These are phyloP conservation scores for Hyaloperonospora brassicae DNA, from an alignment of 352 stramenopile species.

Conservation along the genomic window DNA sequence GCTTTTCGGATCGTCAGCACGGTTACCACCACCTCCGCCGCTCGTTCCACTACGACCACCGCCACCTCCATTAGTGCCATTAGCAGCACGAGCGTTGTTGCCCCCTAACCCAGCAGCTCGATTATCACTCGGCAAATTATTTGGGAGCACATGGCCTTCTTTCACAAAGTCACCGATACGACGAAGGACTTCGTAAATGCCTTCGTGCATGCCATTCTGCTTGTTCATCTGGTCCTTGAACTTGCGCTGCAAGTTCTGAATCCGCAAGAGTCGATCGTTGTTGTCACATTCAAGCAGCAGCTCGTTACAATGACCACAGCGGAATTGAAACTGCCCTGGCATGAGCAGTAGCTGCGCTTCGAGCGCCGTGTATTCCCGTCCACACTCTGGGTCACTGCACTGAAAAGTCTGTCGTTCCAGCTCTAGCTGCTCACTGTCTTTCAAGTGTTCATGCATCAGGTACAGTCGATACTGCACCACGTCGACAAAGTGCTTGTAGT, in stretches of 20 bases:
- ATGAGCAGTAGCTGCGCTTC: slow-evolving; percentile 78
- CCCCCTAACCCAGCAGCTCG: slow-evolving; percentile 66
- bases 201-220: slow-evolving; percentile 72
- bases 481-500: slow-evolving; percentile 90
- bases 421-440: slow-evolving; percentile 79
- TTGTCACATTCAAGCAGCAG: slow-evolving; percentile 83
- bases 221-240: slow-evolving; percentile 88
- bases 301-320: slow-evolving; percentile 81
- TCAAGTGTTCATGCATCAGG: slow-evolving; percentile 81
- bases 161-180: slow-evolving; percentile 77
- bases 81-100: slow-evolving; percentile 45
- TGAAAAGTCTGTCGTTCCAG: slow-evolving; percentile 84
- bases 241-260: slow-evolving; percentile 75
- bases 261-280: slow-evolving; percentile 66
- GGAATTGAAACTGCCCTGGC: slow-evolving; percentile 77
- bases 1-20: slow-evolving; percentile 48
- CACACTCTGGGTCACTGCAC: slow-evolving; percentile 79
- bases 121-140: slow-evolving; percentile 82
- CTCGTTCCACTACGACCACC: slow-evolving; percentile 32
- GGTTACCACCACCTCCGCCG: slow-evolving; percentile 15
- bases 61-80: slow-evolving; percentile 26
- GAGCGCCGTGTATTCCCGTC: slow-evolving; percentile 79
- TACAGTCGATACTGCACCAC: slow-evolving; percentile 85
- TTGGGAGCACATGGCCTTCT: slow-evolving; percentile 63
- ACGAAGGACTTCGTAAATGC: slow-evolving; percentile 76